Evolutionary conservation across 1,284 basidiomycete genomes (phyloP).

Genomic region (Sporisorium reilianum): DNA sequence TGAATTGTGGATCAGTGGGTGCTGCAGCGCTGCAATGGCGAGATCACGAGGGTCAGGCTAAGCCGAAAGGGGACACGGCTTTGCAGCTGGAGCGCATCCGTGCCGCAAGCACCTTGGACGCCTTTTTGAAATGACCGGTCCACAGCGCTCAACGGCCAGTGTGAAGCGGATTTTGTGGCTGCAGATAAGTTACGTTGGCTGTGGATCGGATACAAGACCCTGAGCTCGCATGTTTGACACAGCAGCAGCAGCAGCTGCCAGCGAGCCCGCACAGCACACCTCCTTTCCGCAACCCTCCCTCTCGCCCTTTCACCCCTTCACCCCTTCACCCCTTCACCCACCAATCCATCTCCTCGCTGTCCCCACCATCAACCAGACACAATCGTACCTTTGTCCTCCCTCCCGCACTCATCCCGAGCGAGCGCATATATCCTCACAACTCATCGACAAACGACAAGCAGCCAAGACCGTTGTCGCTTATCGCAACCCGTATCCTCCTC

Average conservation of each 20-base stretch:
- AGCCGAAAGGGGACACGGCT: background rate
- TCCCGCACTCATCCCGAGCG: background rate
- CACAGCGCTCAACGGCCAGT: too few relatives aligned
- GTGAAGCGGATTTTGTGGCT: background rate
- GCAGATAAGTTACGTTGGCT: background rate
- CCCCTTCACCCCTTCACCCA: conserved; percentile 1
- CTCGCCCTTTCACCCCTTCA: background rate
- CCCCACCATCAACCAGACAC: background rate
- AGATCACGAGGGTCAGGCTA: conserved; percentile 1
- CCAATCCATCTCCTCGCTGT: background rate
- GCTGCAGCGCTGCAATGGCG: conserved; percentile 1
- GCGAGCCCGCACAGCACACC: background rate
- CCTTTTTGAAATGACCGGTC: background rate
- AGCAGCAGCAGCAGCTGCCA: too few relatives aligned
- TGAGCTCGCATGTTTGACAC: conserved; percentile 6
- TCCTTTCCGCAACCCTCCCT: too few relatives aligned
- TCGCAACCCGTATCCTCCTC: background rate
- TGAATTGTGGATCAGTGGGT: background rate
- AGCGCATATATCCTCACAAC: background rate
- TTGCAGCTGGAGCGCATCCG: background rate
- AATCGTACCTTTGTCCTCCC: background rate
- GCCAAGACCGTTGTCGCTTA: background rate
- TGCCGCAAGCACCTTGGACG: background rate
- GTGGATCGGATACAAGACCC: background rate
- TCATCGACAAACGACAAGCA: background rate